Conservation (phyloP, 805 yeast species). For the Pichia membranifaciens region DNA sequence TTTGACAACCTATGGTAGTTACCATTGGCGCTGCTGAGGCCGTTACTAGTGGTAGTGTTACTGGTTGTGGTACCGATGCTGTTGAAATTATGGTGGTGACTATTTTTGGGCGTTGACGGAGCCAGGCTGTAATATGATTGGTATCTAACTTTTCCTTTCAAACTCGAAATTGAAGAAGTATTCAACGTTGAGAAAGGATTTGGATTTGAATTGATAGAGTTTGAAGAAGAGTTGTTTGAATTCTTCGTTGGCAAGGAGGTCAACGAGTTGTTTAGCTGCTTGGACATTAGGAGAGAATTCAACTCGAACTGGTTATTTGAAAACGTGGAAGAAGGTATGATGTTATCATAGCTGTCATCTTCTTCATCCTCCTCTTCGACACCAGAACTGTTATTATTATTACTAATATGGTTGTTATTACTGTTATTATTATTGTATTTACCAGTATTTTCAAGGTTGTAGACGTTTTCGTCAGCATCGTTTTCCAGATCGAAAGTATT, state of each 20-base stretch:
- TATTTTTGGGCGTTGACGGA: constrained; percentile 17
- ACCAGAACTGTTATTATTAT: not conserved
- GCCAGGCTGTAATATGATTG: constrained; percentile 28
- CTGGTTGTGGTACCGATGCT: not conserved
- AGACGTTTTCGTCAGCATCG: too few species aligned
- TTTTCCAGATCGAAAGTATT: not conserved
- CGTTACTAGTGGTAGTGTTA: constrained; percentile 5
- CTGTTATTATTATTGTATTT: not conserved
- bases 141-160: constrained; percentile 29
- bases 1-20: constrained; percentile 14
- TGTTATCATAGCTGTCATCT: constrained; percentile 1
- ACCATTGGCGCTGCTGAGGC: not conserved
- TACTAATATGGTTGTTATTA: not conserved
- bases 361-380: constrained; percentile 1
- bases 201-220: constrained; percentile 17
- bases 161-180: constrained; percentile 21
- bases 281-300: constrained; percentile 16
- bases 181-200: constrained; percentile 12
- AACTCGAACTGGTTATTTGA: constrained; percentile 19
- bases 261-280: constrained; percentile 19
- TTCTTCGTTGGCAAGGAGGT: constrained; percentile 24
- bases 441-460: not conserved
- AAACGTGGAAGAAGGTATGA: constrained; percentile 5
- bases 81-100: constrained; percentile 9
- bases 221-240: constrained; percentile 17